Percentiles rank a stretch among this genome's conserved stretches.
Conservation (phyloP, 768 basidiomycete species). For the Auriscalpium orientale region DNA sequence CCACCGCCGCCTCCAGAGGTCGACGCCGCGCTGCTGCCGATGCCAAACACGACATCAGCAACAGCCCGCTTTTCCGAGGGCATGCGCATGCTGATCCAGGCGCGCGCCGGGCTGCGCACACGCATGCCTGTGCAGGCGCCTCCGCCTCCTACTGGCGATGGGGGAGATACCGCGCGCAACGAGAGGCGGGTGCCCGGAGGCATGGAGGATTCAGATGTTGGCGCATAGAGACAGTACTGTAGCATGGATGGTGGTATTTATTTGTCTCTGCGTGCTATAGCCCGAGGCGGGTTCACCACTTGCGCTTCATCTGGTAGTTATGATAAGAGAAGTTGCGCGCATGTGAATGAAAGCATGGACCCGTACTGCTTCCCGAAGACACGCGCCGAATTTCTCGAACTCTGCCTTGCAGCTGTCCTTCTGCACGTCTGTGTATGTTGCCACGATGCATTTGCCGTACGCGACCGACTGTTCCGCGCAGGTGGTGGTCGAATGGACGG, state of each 20-base stretch:
- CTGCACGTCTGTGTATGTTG: conserved; percentile 74
- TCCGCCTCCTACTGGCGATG: conserved; percentile 17
- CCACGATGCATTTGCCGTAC: conserved; percentile 87
- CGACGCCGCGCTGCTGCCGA: conserved; percentile 36
- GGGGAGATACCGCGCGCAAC: conserved; percentile 21
- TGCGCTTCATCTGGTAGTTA: conserved; percentile 44
- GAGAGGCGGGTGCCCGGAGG: not conserved
- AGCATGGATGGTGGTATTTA: not conserved
- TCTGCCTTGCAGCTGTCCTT: conserved; percentile 81
- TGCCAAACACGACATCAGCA: conserved; percentile 54
- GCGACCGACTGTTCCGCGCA: conserved; percentile 63
- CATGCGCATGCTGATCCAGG: conserved; percentile 39
- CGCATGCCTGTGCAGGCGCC: conserved; percentile 17
- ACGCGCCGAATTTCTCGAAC: conserved; percentile 77
- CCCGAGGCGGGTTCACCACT: conserved; percentile 31
- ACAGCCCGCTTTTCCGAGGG: conserved; percentile 34
- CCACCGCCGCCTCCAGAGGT: conserved; percentile 27
- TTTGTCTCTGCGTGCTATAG: not conserved
- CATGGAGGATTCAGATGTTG: conserved; percentile 6
- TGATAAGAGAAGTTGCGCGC: no score
- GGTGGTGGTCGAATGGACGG: conserved; percentile 63
- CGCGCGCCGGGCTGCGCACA: conserved; percentile 36
- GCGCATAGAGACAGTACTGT: conserved; percentile 3
- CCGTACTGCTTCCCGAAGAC: conserved; percentile 71
- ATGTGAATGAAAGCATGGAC: no score